These are phyloP conservation scores for Collariella sp. DNA, from an alignment of 495 filamentous ascomycete genomes.

Conservation along the genomic window DNA sequence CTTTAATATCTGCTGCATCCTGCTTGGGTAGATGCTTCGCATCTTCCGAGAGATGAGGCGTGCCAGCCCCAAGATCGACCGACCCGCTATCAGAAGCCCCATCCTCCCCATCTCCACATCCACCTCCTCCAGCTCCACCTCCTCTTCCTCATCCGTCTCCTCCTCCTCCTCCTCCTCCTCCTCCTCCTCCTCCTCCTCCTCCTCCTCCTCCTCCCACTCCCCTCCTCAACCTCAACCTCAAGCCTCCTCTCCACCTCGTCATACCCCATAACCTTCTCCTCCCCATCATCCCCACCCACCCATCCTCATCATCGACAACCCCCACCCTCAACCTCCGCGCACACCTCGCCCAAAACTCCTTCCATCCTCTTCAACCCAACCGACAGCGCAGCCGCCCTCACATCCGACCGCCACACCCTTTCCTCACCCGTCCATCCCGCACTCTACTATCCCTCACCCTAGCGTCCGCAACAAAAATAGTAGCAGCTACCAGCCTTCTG, in stretches of 20 bases:
- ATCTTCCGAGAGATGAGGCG: constrained; percentile 4
- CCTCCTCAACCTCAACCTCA: constrained; percentile 29
- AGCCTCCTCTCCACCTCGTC: constrained; percentile 46
- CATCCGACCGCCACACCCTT: constrained; percentile 51
- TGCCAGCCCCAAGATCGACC: neutral
- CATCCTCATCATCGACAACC: constrained; percentile 39
- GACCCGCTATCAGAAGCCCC: constrained; percentile 3
- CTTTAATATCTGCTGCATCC: constrained; percentile 21
- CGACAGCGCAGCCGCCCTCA: constrained; percentile 53
- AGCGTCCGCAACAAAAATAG: constrained; percentile 57
- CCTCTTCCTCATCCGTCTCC: constrained; percentile 16
- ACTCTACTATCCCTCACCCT: constrained; percentile 37
- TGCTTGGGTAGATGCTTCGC: constrained; percentile 17
- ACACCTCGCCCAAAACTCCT: constrained; percentile 50
- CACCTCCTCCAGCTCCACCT: constrained; percentile 16
- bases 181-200: constrained; percentile 11
- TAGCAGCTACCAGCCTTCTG: constrained; percentile 55
- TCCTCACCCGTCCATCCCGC: constrained; percentile 24
- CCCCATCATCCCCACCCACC: constrained; percentile 8
- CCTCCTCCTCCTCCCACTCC: constrained; percentile 2
- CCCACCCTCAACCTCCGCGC: constrained; percentile 52
- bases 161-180: constrained; percentile 8
- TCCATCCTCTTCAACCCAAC: constrained; percentile 39
- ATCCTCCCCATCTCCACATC: constrained; percentile 16
- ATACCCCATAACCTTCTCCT: constrained; percentile 34